Evolutionary conservation across 345 rosid species (phyloP).

Genomic region (Isatis tinctoria): DNA sequence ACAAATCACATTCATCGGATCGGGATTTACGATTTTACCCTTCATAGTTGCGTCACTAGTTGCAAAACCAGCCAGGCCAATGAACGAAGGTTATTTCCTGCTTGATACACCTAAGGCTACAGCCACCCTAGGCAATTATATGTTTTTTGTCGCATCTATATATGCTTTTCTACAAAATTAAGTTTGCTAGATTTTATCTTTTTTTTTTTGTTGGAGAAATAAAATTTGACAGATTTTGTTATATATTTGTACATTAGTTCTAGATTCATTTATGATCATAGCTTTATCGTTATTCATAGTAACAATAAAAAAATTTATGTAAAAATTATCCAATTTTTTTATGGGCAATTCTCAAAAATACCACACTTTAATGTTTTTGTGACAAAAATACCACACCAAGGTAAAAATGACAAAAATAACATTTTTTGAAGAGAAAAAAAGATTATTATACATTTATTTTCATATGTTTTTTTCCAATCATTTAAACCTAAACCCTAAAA

Average conservation of each 20-base stretch:
- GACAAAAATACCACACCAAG: too few species aligned
- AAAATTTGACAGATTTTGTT: background rate
- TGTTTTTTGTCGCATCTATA: background rate
- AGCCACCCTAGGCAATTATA: background rate
- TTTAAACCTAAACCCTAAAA: too few species aligned
- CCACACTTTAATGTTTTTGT: too few species aligned
- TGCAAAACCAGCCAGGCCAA: slow-evolving; percentile 7
- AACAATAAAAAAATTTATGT: background rate
- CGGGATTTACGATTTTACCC: background rate
- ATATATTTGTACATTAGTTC: background rate
- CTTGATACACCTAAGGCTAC: background rate
- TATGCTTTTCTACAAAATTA: background rate
- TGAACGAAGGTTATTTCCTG: background rate
- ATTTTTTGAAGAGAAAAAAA: too few species aligned
- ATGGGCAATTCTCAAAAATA: too few species aligned
- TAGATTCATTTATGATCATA: background rate
- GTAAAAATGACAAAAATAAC: too few species aligned
- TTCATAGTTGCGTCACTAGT: slow-evolving; percentile 21
- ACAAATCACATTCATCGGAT: background rate
- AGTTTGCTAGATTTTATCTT: background rate
- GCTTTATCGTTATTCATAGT: background rate
- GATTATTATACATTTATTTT: too few species aligned
- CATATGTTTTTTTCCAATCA: too few species aligned
- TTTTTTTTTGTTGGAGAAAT: background rate
- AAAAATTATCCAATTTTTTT: background rate